Conservation (phyloP, 495 filamentous ascomycete genomes). For the Penicillium crystallinum region DNA sequence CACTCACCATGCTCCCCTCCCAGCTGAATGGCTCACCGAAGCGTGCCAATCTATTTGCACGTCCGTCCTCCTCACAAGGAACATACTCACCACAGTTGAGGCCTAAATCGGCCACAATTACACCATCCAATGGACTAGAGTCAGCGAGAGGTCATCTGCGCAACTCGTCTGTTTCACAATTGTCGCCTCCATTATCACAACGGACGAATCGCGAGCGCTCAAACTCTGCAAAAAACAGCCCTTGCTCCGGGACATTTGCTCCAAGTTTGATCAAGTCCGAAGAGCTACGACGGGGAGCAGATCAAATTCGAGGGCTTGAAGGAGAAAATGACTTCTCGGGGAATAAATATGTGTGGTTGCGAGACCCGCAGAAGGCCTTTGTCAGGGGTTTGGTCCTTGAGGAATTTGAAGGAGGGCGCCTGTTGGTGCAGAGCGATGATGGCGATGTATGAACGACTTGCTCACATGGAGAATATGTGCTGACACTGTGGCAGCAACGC, state of each 20-base stretch:
- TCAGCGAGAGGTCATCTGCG: constrained; percentile 46
- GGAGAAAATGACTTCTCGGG: constrained; percentile 98
- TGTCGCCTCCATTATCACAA: constrained; percentile 25
- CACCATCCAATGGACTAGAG: constrained; percentile 46
- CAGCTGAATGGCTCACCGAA: constrained; percentile 46
- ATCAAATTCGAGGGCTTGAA: constrained; percentile 72
- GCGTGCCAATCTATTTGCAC: constrained; percentile 73
- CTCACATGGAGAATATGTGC: not conserved
- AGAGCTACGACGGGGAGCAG: constrained; percentile 58
- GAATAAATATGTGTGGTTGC: constrained; percentile 97
- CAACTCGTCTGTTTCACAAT: constrained; percentile 51
- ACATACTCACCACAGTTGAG: constrained; percentile 42
- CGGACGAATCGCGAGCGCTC: constrained; percentile 44
- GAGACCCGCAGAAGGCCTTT: constrained; percentile 81
- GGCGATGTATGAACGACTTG: constrained; percentile 60
- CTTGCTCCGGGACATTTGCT: constrained; percentile 76
- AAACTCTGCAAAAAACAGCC: constrained; percentile 53
- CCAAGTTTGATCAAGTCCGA: constrained; percentile 91
- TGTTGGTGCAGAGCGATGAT: constrained; percentile 91
- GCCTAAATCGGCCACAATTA: constrained; percentile 68
- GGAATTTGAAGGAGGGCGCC: constrained; percentile 57
- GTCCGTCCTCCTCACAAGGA: constrained; percentile 55
- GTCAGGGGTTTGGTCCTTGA: constrained; percentile 87
- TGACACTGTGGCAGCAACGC: constrained; percentile 58
- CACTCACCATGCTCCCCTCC: constrained; percentile 39